phyloP scores from a whole-genome alignment of 2,329 filamentous ascomycete species.

The Penicillium sclerotiorum region DNA sequence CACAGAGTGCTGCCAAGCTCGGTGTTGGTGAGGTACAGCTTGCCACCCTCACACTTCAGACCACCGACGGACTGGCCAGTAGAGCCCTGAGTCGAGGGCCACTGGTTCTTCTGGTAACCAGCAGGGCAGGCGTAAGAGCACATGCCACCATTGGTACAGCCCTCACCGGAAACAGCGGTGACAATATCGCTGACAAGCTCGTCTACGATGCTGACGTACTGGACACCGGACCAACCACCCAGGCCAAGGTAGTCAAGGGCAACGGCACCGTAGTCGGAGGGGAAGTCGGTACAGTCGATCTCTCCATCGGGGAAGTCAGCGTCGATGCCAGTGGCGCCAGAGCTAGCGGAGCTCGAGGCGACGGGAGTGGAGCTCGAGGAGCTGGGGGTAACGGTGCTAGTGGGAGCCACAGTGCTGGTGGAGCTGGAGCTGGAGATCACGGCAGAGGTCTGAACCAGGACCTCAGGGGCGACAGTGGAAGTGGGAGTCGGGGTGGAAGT shows the following conservation, averaged over 20 bases:
- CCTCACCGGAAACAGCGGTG: conserved; percentile 62
- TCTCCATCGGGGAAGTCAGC: conserved; percentile 49
- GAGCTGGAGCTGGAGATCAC: conserved; percentile 32
- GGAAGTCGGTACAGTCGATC: conserved; percentile 72
- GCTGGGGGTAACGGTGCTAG: conserved; percentile 7
- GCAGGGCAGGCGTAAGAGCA: conserved; percentile 94
- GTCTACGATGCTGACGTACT: conserved; percentile 60
- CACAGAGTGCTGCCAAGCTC: conserved; percentile 71
- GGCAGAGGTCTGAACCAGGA: conserved; percentile 57
- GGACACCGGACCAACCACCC: conserved; percentile 78
- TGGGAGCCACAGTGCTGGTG: conserved; percentile 27
- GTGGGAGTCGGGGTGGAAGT: conserved; percentile 39
- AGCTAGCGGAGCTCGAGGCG: conserved; percentile 27
- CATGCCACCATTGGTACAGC: conserved; percentile 66
- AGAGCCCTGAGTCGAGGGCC: conserved; percentile 75
- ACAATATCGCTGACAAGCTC: conserved; percentile 66
- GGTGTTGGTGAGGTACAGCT: conserved; percentile 75
- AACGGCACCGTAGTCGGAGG: conserved; percentile 77
- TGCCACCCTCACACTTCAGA: conserved; percentile 72
- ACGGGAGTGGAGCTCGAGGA: conserved; percentile 11
- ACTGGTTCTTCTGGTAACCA: conserved; percentile 91
- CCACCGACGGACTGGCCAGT: conserved; percentile 87
- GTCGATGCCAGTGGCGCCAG: conserved; percentile 9
- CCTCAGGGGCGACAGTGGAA: conserved; percentile 38
- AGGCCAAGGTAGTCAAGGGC: conserved; percentile 68